A percentile compares a stretch with the other conserved stretches of the same genome.
These are phyloP conservation scores for Kregervanrija fluxuum DNA, from an alignment of 805 yeast genomes.

Conservation along the genomic window DNA sequence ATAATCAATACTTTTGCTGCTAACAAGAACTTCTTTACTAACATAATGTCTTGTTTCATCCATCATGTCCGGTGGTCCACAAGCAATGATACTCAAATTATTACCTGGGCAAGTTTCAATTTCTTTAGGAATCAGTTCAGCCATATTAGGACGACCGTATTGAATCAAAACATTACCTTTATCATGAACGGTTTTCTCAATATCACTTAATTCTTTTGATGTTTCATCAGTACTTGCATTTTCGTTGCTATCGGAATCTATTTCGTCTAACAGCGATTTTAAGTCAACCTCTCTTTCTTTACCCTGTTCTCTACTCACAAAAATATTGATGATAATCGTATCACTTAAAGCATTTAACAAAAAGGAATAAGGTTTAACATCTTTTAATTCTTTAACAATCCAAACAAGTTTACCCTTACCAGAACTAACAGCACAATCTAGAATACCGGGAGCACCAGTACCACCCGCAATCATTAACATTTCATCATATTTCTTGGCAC, in stretches of 20 bases:
- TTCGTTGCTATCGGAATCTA: constrained; percentile 5
- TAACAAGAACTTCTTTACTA: constrained; percentile 32
- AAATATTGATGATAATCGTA: constrained; percentile 26
- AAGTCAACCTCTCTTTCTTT: background rate
- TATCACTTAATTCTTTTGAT: constrained; percentile 3
- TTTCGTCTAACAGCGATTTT: constrained; percentile 1
- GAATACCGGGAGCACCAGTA: constrained; percentile 35
- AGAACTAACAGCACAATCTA: constrained; percentile 28
- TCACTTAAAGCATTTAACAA: constrained; percentile 19
- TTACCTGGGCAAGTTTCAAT: constrained; percentile 28
- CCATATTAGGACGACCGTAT: constrained; percentile 35
- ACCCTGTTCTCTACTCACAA: constrained; percentile 29
- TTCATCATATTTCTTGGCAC: constrained; percentile 22
- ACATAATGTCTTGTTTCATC: constrained; percentile 48
- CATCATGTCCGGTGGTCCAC: constrained; percentile 40
- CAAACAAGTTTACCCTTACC: constrained; percentile 41
- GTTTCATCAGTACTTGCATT: constrained; percentile 2
- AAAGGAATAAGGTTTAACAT: constrained; percentile 35
- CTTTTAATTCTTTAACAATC: constrained; percentile 44
- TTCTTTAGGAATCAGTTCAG: constrained; percentile 26
- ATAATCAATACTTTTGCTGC: constrained; percentile 51
- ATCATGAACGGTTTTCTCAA: constrained; percentile 4
- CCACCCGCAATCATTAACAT: background rate
- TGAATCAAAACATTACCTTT: constrained; percentile 26
- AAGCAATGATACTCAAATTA: constrained; percentile 34